phyloP scores from a whole-genome alignment of 202 grass and related monocot genomes.

The Zoysia matrella region DNA sequence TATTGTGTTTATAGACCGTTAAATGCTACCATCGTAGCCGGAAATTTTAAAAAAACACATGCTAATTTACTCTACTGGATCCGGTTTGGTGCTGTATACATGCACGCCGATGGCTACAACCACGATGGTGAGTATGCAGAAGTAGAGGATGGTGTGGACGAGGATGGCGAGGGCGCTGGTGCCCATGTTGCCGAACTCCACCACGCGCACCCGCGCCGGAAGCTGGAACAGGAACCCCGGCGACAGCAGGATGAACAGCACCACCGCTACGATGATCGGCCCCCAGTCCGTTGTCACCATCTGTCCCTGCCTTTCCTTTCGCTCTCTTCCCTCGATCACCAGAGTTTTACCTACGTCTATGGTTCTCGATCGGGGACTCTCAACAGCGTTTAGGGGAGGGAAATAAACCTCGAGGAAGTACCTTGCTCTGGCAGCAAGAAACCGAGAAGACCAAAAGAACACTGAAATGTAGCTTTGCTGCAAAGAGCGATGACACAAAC shows the following conservation, averaged over 20 bases:
- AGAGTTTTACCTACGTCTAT: no score
- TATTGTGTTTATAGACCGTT: no score
- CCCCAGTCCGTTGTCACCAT: conserved; percentile 64
- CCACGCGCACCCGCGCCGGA: conserved; percentile 60
- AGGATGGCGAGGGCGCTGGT: conserved; percentile 82
- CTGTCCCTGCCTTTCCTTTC: background rate
- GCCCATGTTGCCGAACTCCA: conserved; percentile 81
- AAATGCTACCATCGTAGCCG: background rate
- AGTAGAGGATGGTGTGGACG: conserved; percentile 82
- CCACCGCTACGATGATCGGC: conserved; percentile 67
- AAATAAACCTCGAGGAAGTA: background rate
- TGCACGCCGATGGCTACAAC: conserved; percentile 72
- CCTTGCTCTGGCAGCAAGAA: background rate
- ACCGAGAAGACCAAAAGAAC: background rate
- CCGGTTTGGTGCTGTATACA: no score
- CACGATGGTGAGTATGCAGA: conserved; percentile 71
- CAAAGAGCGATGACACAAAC: background rate
- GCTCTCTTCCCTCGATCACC: background rate
- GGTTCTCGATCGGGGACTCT: background rate
- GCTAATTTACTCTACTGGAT: conserved; percentile 11
- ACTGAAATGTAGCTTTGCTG: background rate
- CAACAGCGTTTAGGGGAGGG: background rate
- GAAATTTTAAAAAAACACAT: background rate
- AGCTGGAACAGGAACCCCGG: conserved; percentile 82
- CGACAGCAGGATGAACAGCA: conserved; percentile 72